Evolutionary conservation across 2,329 filamentous ascomycete genomes (phyloP).

Genomic region (Berkeleyomyces basicola): DNA sequence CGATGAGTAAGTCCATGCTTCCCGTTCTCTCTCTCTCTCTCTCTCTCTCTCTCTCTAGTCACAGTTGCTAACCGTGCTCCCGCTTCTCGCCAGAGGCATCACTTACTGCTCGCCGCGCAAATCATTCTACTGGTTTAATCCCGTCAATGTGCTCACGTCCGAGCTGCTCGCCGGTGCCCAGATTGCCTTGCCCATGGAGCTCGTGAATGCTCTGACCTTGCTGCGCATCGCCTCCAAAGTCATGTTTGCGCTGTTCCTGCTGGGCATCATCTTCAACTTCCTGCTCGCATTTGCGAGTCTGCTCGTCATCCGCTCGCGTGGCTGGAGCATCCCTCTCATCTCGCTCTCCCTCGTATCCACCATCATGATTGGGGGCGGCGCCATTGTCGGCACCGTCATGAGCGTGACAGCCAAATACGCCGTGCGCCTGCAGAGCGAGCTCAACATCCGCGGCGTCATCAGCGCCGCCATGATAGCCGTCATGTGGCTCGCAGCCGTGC

Average conservation of each 20-base stretch:
- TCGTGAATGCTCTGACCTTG: slow-evolving; percentile 56
- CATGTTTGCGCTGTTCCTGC: slow-evolving; percentile 83
- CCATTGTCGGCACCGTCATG: slow-evolving; percentile 67
- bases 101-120: slow-evolving; percentile 57
- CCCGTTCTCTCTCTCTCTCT: neutral
- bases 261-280: slow-evolving; percentile 51
- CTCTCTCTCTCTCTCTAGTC: neutral
- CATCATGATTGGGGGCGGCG: slow-evolving; percentile 50
- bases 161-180: slow-evolving; percentile 70
- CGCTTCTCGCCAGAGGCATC: slow-evolving; percentile 36
- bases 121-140: slow-evolving; percentile 78
- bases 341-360: slow-evolving; percentile 50
- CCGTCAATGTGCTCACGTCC: slow-evolving; percentile 60
- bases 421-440: slow-evolving; percentile 49
- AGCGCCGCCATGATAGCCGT: slow-evolving; percentile 66
- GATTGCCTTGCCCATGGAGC: slow-evolving; percentile 61
- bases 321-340: slow-evolving; percentile 50
- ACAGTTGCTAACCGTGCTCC: neutral
- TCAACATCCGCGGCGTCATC: slow-evolving; percentile 60
- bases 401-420: slow-evolving; percentile 67
- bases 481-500: slow-evolving; percentile 68
- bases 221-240: slow-evolving; percentile 58
- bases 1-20: slow-evolving; percentile 30
- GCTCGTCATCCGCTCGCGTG: slow-evolving; percentile 36
- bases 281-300: slow-evolving; percentile 51